Evolutionary conservation across 2,329 filamentous ascomycete species (phyloP).

Genomic region (Botrytis pseudocinerea): DNA sequence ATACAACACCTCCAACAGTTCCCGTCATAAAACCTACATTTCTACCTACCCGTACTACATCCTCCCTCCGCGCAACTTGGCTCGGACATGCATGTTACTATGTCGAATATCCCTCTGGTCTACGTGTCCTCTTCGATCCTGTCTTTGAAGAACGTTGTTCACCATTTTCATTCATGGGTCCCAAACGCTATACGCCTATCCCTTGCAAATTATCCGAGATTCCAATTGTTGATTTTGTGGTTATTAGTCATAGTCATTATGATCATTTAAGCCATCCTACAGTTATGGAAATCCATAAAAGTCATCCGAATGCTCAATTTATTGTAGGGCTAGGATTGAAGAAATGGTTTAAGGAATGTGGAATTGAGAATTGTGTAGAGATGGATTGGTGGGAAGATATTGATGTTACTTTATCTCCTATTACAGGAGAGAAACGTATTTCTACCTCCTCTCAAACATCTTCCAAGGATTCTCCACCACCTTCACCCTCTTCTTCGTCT

Average conservation of each 20-base stretch:
- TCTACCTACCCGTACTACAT: conserved; percentile 50
- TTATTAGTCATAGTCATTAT: conserved; percentile 67
- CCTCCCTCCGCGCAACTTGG: conserved; percentile 82
- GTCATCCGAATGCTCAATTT: conserved; percentile 79
- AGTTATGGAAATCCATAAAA: conserved; percentile 66
- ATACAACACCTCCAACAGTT: conserved; percentile 63
- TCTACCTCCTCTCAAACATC: conserved; percentile 36
- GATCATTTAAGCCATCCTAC: conserved; percentile 83
- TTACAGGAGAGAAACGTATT: conserved; percentile 37
- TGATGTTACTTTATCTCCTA: conserved; percentile 63
- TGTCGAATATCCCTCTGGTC: conserved; percentile 81
- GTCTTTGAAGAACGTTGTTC: conserved; percentile 88
- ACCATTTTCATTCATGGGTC: conserved; percentile 68
- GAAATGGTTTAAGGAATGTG: conserved; percentile 73
- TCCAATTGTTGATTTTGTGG: conserved; percentile 69
- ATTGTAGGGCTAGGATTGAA: conserved; percentile 84
- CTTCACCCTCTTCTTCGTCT: conserved; percentile 7
- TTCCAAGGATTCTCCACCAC: conserved; percentile 34
- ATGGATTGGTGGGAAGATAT: conserved; percentile 93
- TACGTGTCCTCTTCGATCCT: conserved; percentile 89
- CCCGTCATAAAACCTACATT: conserved; percentile 60
- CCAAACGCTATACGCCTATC: conserved; percentile 74
- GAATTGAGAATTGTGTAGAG: conserved; percentile 78
- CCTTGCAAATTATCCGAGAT: conserved; percentile 79
- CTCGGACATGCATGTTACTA: conserved; percentile 94